A percentile compares a stretch with the other conserved stretches of the same genome.
Conservation (phyloP, 768 basidiomycete species). For the Mycena metata region DNA sequence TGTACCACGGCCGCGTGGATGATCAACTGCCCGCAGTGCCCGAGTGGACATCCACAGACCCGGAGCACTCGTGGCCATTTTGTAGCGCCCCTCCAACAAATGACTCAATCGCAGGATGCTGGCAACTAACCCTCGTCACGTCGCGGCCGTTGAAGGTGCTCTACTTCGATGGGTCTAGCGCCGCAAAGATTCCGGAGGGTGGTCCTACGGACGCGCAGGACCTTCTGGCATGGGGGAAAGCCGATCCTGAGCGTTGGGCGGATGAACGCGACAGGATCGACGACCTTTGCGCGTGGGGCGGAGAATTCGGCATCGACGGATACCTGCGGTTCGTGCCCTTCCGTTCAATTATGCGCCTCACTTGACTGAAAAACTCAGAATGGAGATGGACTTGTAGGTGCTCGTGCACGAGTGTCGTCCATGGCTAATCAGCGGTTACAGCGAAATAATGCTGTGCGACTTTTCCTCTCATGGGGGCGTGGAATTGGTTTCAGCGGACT, state of each 20-base stretch:
- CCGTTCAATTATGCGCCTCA: not conserved
- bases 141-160: constrained; percentile 14
- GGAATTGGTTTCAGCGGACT: constrained; percentile 40
- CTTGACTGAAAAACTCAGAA: not conserved
- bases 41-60: constrained; percentile 42
- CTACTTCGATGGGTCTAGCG: constrained; percentile 24
- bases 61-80: constrained; percentile 39
- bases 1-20: constrained; percentile 42
- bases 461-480: constrained; percentile 45
- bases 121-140: constrained; percentile 42
- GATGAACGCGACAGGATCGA: constrained; percentile 45
- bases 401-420: too few species aligned
- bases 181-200: not conserved
- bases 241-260: not conserved
- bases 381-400: constrained; percentile 50
- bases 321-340: constrained; percentile 9
- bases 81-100: not conserved
- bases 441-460: constrained; percentile 55
- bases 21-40: constrained; percentile 28
- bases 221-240: constrained; percentile 6
- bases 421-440: constrained; percentile 18
- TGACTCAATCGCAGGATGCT: constrained; percentile 43
- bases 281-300: constrained; percentile 22
- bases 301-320: constrained; percentile 12
- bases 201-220: constrained; percentile 14